Evolutionary conservation across 495 filamentous ascomycete genomes (phyloP), one percentile per base, ranked within the genome.

Genomic region (Chaetomidium leptoderma): DNA sequence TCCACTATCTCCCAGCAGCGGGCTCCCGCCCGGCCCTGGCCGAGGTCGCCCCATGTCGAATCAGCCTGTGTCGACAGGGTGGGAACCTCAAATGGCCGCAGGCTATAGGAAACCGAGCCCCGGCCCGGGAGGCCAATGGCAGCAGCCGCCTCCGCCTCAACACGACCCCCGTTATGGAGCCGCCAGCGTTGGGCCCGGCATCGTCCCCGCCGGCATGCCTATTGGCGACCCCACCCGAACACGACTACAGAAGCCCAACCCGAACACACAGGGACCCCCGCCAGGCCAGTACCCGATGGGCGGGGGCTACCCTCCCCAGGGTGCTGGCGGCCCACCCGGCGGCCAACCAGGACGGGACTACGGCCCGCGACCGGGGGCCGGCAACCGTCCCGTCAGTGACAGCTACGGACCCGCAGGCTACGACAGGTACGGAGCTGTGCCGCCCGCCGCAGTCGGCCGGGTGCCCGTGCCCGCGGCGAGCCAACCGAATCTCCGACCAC

Each of bases 61-160:
- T 29, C 69, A 74, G 9, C 60, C 70, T 14, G 40, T 49, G 6
- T 69, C 65, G 17, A 65, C 60, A 10, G 69, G 73, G 29, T 80
- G 77, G 78, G 70, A 73, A 48, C 69, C 78, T 21, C 76, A 79
- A 56, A 55, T 66, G 11, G 71, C 73, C 2, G 37, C 62, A 3
- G 72, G 67, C 6, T 78, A 79, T 40, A 70, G 72, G 47, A 73
- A 75, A 56, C 65, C 75, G 27, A 72, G 69, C 58, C 71, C 74
- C 16, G 66, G 69, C 50, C 61, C 59, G 46, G 45, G 42, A 5
- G 51, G 19, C 14, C 60, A 62, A 13, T 58, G 57, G 53, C 53
- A 55, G 16, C 46, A 52, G 39, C 62, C 55, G 29, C 47, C 33
- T 21, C 63, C 54, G 8, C 63, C 48, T 10, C 59, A 58, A n/a